Percentiles rank a stretch among this genome's conserved stretches.
phyloP scores from a whole-genome alignment of 2,329 filamentous ascomycete genomes.

The Diaporthe vexans region DNA sequence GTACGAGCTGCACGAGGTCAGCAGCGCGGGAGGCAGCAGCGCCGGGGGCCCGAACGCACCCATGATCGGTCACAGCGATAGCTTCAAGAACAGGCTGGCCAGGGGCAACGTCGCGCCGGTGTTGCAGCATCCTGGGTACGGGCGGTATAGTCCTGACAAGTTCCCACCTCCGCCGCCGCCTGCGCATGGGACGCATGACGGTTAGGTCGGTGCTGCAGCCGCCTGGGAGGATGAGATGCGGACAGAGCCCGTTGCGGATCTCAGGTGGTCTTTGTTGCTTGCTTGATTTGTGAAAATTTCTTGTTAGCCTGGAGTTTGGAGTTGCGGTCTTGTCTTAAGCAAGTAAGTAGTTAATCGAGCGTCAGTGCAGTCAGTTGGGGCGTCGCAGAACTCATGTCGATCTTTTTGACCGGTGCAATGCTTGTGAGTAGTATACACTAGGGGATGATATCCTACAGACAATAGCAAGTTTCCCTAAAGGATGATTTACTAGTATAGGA shows the following conservation, averaged over 20 bases:
- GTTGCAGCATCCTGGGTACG: constrained; percentile 62
- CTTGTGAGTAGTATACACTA: background rate
- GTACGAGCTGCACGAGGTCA: constrained; percentile 65
- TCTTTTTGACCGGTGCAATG: background rate
- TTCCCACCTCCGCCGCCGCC: constrained; percentile 37
- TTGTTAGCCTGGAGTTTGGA: constrained; percentile 35
- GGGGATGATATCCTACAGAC: no score
- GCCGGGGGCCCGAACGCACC: constrained; percentile 40
- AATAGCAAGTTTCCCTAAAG: no score
- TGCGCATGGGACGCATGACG: constrained; percentile 39
- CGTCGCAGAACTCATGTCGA: background rate
- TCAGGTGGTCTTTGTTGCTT: background rate
- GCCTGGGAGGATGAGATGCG: background rate
- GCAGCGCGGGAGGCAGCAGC: constrained; percentile 44
- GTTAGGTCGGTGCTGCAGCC: constrained; percentile 43
- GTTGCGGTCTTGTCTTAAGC: background rate
- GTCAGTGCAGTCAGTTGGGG: background rate
- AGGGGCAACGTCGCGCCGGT: constrained; percentile 54
- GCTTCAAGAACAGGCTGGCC: constrained; percentile 44
- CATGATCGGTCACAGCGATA: constrained; percentile 30
- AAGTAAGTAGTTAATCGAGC: background rate
- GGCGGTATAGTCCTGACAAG: constrained; percentile 51
- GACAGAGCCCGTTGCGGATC: background rate
- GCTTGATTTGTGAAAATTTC: background rate
- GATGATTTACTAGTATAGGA: no score